These are phyloP conservation scores for Monosporascus sp. DNA, from an alignment of 2,329 filamentous ascomycete genomes.

Conservation along the genomic window DNA sequence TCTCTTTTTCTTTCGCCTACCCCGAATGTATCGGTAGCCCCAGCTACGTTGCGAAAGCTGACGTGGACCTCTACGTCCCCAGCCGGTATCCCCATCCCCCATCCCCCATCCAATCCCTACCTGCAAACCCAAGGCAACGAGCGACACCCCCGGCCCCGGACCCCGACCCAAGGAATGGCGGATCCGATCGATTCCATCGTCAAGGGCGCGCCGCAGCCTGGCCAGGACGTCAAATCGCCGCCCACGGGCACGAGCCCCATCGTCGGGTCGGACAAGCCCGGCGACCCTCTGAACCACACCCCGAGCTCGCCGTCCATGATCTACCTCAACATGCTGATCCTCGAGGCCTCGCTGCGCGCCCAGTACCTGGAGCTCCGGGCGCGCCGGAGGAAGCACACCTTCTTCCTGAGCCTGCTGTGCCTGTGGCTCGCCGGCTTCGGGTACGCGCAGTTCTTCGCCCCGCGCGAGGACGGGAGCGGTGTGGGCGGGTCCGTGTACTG, in stretches of 20 bases:
- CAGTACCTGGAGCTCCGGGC: conserved; percentile 90
- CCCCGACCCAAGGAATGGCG: conserved; percentile 42
- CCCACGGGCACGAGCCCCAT: conserved; percentile 39
- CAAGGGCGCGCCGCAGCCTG: conserved; percentile 75
- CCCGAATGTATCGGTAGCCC: too few species aligned
- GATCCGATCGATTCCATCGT: conserved; percentile 80
- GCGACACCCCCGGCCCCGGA: conserved; percentile 6
- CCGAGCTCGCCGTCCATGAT: conserved; percentile 94
- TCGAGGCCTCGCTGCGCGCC: conserved; percentile 87
- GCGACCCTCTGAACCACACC: conserved; percentile 72
- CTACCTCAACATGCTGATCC: conserved; percentile 94
- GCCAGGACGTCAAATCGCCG: conserved; percentile 45
- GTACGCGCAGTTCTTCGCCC: conserved; percentile 89
- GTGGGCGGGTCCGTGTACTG: conserved; percentile 94
- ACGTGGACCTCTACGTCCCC: not conserved
- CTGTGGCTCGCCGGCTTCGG: conserved; percentile 81
- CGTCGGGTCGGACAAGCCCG: conserved; percentile 41
- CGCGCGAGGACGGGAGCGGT: conserved; percentile 88
- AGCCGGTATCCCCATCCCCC: not conserved
- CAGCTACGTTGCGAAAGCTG: too few species aligned
- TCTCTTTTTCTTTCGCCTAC: too few species aligned
- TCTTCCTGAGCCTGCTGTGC: conserved; percentile 77
- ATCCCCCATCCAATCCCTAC: not conserved
- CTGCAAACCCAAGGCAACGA: not conserved
- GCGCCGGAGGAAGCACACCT: conserved; percentile 84